Percentiles rank a stretch among this genome's conserved stretches.
These are phyloP conservation scores for Cenchrus americanus DNA, from an alignment of 176 grass and related monocot genomes.

Conservation along the genomic window DNA sequence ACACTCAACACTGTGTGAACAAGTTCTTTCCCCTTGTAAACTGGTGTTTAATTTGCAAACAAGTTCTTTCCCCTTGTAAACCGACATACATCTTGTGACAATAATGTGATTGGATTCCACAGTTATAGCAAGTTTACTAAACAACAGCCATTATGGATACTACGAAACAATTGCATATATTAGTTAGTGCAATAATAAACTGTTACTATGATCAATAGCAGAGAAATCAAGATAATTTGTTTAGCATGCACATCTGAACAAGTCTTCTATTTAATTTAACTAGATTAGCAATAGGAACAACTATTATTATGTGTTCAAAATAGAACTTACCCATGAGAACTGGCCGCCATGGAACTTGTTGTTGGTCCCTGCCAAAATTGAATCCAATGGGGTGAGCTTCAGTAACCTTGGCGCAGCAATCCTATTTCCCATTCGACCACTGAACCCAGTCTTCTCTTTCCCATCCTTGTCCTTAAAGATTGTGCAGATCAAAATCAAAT, in stretches of 20 bases:
- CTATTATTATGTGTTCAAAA: not conserved
- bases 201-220: not conserved
- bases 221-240: not conserved
- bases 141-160: not conserved
- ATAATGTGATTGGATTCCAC: not conserved
- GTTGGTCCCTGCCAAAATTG: constrained; percentile 65
- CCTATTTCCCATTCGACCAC: constrained; percentile 79
- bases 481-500: constrained; percentile 87
- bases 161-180: constrained; percentile 12
- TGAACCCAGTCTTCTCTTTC: constrained; percentile 88
- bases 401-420: constrained; percentile 81
- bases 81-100: not conserved
- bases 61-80: not conserved
- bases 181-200: not conserved
- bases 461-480: constrained; percentile 93
- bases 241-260: not conserved
- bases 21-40: not conserved
- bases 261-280: not conserved
- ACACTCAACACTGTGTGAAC: not conserved
- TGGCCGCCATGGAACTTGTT: constrained; percentile 88
- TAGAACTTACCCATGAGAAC: constrained; percentile 85
- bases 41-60: not conserved
- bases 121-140: not conserved
- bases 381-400: constrained; percentile 90
- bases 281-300: not conserved